These are phyloP conservation scores for Fusarium torulosum DNA, from an alignment of 2,329 filamentous ascomycete genomes.

Conservation along the genomic window DNA sequence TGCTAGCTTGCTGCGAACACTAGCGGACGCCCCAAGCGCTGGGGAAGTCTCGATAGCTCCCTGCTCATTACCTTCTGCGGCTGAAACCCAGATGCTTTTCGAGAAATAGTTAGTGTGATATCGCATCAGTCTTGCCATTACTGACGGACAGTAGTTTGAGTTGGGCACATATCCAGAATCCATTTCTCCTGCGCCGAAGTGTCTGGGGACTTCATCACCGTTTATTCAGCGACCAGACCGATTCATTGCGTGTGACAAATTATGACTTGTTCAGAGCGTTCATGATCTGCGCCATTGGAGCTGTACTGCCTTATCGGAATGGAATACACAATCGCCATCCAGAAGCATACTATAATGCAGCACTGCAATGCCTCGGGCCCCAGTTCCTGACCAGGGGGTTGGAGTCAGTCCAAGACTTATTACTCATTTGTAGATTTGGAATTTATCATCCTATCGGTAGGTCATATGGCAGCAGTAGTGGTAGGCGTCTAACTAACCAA, in stretches of 20 bases:
- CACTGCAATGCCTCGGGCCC: not conserved
- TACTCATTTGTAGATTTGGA: slow-evolving; percentile 38
- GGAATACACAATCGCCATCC: slow-evolving; percentile 22
- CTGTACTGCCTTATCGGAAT: slow-evolving; percentile 24
- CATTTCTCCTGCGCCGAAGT: slow-evolving; percentile 14
- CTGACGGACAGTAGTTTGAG: not conserved
- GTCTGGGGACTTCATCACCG: slow-evolving; percentile 26
- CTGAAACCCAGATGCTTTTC: slow-evolving; percentile 6
- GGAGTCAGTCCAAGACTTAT: slow-evolving; percentile 36
- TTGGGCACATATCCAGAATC: slow-evolving; percentile 29
- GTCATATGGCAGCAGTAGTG: too few relatives aligned
- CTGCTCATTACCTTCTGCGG: slow-evolving; percentile 1
- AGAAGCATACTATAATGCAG: slow-evolving; percentile 35
- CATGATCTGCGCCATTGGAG: slow-evolving; percentile 35
- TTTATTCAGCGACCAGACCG: not conserved
- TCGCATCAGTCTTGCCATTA: accelerated
- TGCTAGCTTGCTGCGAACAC: slow-evolving; percentile 8
- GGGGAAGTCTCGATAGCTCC: slow-evolving; percentile 15
- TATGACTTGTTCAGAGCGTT: slow-evolving; percentile 30
- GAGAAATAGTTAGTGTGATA: slow-evolving; percentile 21
- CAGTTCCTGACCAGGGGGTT: slow-evolving; percentile 21
- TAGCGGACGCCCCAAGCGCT: slow-evolving; percentile 6
- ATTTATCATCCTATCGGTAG: slow-evolving; percentile 42
- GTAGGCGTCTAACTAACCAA: too few relatives aligned
- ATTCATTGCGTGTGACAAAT: accelerated